Base-by-base conservation (phyloP, 2,329 filamentous ascomycete genomes). In the Phialemoniopsis sp. region DNA sequence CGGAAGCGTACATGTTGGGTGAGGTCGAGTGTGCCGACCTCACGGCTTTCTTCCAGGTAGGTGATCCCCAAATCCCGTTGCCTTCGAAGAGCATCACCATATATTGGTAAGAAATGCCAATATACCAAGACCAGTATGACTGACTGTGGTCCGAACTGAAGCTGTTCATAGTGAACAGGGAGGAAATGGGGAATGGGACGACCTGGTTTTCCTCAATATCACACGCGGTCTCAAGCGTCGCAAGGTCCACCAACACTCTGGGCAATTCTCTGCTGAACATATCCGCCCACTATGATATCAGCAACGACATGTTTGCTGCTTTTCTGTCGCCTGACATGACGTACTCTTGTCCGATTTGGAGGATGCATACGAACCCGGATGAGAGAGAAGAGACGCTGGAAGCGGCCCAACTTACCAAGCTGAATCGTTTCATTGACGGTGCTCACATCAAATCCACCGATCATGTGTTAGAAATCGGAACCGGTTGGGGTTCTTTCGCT, bases 271-370 rank as follows among this genome's bases (percentile, higher is more conserved):
- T 78, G 10, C 65, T 85, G 32, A 87, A 89, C 53, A 80, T 85
- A 38, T 75, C 75, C 3, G 82, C 82, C 5, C 85, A 89, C 48
- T 89, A 89, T 56, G 84, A 89, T 51, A 85, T 87, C 45, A 82
- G 78, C 47, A 88, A 88, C 52, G 79, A 81, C 42, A 85, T 87
- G 80, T 87, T 88, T 50, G 79, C 81, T 6, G 80, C 82, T 0
- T 87, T 87, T 48, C 66, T 87, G 19, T 85, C 81, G 0, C 69
- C 76, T n/a, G 84, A 87, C 52, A 87, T 88, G 83, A 87, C 82
- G 4, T 87, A 87, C 51, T 86, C 81, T 1, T 86, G 82, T 53
- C 77, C 83, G 3, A 79, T 86, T 36, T 85, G 82, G 82, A 63
- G 69, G 29, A 33, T 64, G 62, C 60, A 56, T 29, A 63, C 63